Conservation (phyloP, 176 grass and related monocot genomes). For the Juncus inflexus region DNA sequence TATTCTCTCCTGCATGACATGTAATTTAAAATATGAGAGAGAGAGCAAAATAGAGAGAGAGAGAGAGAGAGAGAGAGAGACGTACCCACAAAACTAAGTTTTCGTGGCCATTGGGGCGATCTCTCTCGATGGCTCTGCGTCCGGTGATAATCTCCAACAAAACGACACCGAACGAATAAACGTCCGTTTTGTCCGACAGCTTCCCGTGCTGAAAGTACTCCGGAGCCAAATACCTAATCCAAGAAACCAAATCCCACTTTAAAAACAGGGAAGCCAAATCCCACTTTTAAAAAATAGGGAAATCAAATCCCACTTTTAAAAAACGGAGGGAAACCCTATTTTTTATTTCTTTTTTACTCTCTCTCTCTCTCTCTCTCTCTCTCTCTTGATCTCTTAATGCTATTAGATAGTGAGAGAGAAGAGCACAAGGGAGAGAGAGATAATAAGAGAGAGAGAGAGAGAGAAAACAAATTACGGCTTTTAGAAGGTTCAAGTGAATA, state of each 20-base stretch:
- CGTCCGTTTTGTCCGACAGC: slow-evolving; percentile 52
- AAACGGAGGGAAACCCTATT: no score
- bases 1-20: no score
- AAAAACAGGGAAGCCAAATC: neutral
- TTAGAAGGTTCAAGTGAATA: no score
- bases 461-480: neutral
- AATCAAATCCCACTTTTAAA: neutral
- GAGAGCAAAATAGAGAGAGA: neutral
- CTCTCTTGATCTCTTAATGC: no score
- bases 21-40: neutral
- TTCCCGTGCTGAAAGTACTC: slow-evolving; percentile 57
- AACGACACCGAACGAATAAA: slow-evolving; percentile 45
- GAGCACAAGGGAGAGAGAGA: no score
- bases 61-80: neutral
- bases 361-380: no score
- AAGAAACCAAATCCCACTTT: slow-evolving; percentile 9
- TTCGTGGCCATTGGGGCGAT: slow-evolving; percentile 42
- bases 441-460: slow-evolving; percentile 10
- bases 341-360: no score
- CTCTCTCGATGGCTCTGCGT: slow-evolving; percentile 40
- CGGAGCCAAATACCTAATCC: slow-evolving; percentile 43
- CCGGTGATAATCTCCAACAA: slow-evolving; percentile 51
- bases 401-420: no score
- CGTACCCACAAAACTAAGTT: slow-evolving; percentile 52
- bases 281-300: neutral